Conservation (phyloP, 768 basidiomycete genomes). For the Lactarius evosmus region DNA sequence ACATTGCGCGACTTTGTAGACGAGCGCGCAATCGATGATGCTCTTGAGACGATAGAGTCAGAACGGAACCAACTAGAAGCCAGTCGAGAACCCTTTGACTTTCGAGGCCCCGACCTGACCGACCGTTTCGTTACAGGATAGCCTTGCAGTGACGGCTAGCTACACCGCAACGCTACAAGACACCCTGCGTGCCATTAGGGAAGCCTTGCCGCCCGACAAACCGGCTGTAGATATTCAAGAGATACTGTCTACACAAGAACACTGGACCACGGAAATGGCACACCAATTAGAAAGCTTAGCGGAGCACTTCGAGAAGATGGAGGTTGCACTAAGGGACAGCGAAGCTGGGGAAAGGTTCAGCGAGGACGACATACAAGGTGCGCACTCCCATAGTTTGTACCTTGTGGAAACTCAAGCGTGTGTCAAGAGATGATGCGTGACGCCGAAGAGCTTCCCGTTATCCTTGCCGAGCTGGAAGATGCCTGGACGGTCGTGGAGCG, state of each 20-base stretch:
- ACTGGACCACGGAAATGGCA: constrained; percentile 64
- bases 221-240: constrained; percentile 44
- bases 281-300: constrained; percentile 65
- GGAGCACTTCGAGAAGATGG: constrained; percentile 77
- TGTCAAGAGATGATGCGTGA: constrained; percentile 76
- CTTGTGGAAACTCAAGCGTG: constrained; percentile 8
- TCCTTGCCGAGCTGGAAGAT: constrained; percentile 70
- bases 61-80: constrained; percentile 70
- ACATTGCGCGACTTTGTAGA: constrained; percentile 83
- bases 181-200: constrained; percentile 55
- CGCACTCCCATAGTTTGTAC: not conserved
- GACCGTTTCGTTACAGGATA: constrained; percentile 44
- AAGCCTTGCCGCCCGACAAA: constrained; percentile 45
- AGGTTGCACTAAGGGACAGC: constrained; percentile 56
- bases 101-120: constrained; percentile 34
- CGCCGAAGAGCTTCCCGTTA: constrained; percentile 70
- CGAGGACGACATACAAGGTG: constrained; percentile 70
- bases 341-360: constrained; percentile 65
- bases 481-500: constrained; percentile 50
- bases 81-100: constrained; percentile 30
- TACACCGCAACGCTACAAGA: constrained; percentile 61
- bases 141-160: constrained; percentile 58
- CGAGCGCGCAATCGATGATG: constrained; percentile 75
- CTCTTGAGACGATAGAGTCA: constrained; percentile 67
- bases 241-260: constrained; percentile 54